These are phyloP conservation scores for Coemansia sp. DNA, from an alignment of 192 early-diverging fungal species.

Conservation along the genomic window DNA sequence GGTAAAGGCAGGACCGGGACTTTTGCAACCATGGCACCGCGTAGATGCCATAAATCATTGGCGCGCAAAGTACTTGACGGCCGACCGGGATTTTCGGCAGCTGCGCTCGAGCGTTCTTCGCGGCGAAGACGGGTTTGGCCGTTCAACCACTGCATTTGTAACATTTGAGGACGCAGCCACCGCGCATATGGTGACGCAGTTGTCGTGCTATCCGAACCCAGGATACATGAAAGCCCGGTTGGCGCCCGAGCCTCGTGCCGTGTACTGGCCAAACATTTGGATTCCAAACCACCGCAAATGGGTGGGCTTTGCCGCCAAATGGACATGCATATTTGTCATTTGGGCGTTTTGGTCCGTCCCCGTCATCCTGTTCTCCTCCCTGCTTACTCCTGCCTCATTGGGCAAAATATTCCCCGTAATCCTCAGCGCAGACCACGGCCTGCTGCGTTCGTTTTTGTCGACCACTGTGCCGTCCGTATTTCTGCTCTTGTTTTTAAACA, in stretches of 20 bases:
- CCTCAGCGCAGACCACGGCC: constrained; percentile 51
- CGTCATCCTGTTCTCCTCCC: constrained; percentile 64
- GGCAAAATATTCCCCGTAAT: constrained; percentile 63
- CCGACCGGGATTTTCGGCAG: constrained; percentile 58
- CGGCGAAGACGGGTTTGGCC: constrained; percentile 16
- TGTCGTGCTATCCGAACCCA: constrained; percentile 64
- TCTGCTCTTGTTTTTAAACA: constrained; percentile 66
- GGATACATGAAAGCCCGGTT: constrained; percentile 61
- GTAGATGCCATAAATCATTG: constrained; percentile 70
- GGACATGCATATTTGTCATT: constrained; percentile 60
- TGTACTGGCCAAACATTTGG: constrained; percentile 75
- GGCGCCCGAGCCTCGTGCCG: constrained; percentile 75
- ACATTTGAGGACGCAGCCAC: constrained; percentile 72
- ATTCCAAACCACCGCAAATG: constrained; percentile 59
- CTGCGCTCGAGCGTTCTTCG: constrained; percentile 26
- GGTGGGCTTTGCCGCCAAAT: constrained; percentile 56
- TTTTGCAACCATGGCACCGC: constrained; percentile 58
- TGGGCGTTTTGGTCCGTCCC: constrained; percentile 78
- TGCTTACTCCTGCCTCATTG: constrained; percentile 63
- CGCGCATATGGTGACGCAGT: constrained; percentile 69
- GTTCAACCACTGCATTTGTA: constrained; percentile 71
- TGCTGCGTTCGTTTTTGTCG: constrained; percentile 63
- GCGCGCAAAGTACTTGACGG: constrained; percentile 55
- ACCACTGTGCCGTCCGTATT: constrained; percentile 71
- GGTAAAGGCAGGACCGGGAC: constrained; percentile 32